phyloP scores from a whole-genome alignment of 1,284 basidiomycete genomes.

The Lentinus polychrous region DNA sequence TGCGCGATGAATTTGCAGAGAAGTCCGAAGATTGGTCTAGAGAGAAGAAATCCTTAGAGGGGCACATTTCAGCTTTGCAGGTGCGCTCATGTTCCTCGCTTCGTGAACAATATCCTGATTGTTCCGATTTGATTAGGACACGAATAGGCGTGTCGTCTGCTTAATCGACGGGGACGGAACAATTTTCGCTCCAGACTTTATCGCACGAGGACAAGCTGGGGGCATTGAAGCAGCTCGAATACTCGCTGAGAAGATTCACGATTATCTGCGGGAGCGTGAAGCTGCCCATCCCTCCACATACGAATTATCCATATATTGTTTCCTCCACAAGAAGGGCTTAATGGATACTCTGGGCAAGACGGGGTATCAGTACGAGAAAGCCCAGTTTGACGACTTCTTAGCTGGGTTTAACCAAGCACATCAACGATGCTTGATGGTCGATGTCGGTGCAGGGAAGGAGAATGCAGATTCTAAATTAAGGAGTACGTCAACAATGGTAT shows the following conservation, averaged over 20 bases:
- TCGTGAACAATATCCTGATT: background rate
- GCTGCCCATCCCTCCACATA: conserved; percentile 18
- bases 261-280: conserved; percentile 34
- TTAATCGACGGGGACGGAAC: conserved; percentile 64
- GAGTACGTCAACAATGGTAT: conserved; percentile 31
- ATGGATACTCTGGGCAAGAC: conserved; percentile 41
- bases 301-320: conserved; percentile 57
- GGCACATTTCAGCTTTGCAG: conserved; percentile 4
- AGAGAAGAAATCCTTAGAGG: background rate
- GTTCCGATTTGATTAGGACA: background rate
- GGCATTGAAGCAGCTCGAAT: conserved; percentile 48
- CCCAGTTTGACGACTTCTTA: conserved; percentile 53
- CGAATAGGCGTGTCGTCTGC: conserved; percentile 44
- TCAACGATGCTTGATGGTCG: conserved; percentile 61
- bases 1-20: conserved; percentile 3
- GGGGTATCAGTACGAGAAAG: conserved; percentile 31
- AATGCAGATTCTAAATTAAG: conserved; percentile 68
- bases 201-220: conserved; percentile 47
- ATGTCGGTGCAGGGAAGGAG: conserved; percentile 67
- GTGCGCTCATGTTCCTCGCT: background rate
- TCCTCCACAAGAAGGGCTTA: conserved; percentile 56
- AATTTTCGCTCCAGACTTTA: conserved; percentile 50
- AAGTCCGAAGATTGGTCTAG: background rate
- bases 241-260: conserved; percentile 39
- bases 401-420: conserved; percentile 60